Evolutionary conservation across 2,329 filamentous ascomycete species (phyloP), one percentile per base, ranked within the genome.

Genomic region (Aureobasidium lini): DNA sequence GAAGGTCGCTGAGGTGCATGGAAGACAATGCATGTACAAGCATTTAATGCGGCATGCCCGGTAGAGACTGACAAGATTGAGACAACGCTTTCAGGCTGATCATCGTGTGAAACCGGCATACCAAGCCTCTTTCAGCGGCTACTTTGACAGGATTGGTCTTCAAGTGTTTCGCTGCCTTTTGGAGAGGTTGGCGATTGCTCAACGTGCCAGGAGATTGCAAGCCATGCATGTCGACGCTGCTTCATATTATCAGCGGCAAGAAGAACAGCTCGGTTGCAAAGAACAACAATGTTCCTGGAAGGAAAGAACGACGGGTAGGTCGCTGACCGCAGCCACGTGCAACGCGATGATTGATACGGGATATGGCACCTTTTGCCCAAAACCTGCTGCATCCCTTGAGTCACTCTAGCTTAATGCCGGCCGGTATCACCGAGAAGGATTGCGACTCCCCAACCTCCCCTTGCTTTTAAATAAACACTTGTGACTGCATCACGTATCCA

Each of bases 91-190:
- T 62, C 52, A 11, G 68, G 70, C 53, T 64, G 64, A 23, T 56
- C 68, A 23, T 52, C 67, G 65, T 4, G 69, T 70, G 54, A 67
- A 68, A 11, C 62, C 61, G n/a, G 68, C 66, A 13, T 67, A 71
- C 59, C 64, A 65, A n/a, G 47, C 47, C 47, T 32, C 60, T 9
- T 63, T 63, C 13, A 53, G 64, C 11, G 67, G 68, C 6, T 66
- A 63, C 23, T 23, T 23, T 23, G 23, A 23, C 31, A 59, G 63
- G 43, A 62, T 64, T 13, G 63, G 47, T 66, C 6, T 66, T 68
- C 64, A 61, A 70, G 2, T 69, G 69, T 59, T 62, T 66, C 31
- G 68, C 68, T 28, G 5, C 15, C 18, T 6, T 23, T n/a, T 28
- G 2, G 8, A 16, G 1, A 37, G 13, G 18, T 13, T 7, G 40